Base-by-base conservation (phyloP, 2,329 filamentous ascomycete species). In the Coleophoma cylindrospora region DNA sequence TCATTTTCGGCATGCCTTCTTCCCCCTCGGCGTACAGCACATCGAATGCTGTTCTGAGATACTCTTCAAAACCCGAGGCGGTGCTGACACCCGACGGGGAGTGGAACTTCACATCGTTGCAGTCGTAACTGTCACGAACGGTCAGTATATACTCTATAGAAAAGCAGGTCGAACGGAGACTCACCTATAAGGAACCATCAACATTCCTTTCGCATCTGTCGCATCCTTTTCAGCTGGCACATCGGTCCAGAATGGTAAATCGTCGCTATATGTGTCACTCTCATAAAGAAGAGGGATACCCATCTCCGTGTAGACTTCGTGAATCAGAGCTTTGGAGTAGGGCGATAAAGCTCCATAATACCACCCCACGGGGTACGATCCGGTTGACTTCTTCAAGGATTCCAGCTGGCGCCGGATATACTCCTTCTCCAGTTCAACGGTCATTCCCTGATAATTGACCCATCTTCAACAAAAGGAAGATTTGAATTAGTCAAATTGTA, bases 181-280 rank as follows among this genome's bases (percentile, higher is more conserved):
- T 44, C 15, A 27, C 41, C 64, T 68, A 60, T 78, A 78, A 2
- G 74, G 74, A 4, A 79, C 62, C 71, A 78, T 77, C 7, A 79
- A 61, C 45, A 71, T 66, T n/a, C 75, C 74, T 52, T 76, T 72
- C 1, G 40, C 45, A 32, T 48, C 27, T 34, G 72, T 62, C 12
- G 59, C 61, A 13, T 66, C 61, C 6, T 67, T 62, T 61, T 79
- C 76, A 43, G 68, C 63, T 0, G 75, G 74, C 4, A 79, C 60
- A 55, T 79, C 76, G 5, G 71, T 65, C 76, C 75, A 79, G 61
- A 77, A 78, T 0, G 76, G 75, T 9, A 79, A 64, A 49, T 79
- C 76, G 47, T 79, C 76, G 15, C 74, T 72, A 51, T 78, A 79
- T 1, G 68, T 69, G 52, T 80, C 76, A 19, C 65, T 68, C 32